Percentiles rank a stretch among this genome's conserved stretches.
Evolutionary conservation across 2,329 filamentous ascomycete genomes (phyloP).

Genomic region (Phyllosticta citriasiana): DNA sequence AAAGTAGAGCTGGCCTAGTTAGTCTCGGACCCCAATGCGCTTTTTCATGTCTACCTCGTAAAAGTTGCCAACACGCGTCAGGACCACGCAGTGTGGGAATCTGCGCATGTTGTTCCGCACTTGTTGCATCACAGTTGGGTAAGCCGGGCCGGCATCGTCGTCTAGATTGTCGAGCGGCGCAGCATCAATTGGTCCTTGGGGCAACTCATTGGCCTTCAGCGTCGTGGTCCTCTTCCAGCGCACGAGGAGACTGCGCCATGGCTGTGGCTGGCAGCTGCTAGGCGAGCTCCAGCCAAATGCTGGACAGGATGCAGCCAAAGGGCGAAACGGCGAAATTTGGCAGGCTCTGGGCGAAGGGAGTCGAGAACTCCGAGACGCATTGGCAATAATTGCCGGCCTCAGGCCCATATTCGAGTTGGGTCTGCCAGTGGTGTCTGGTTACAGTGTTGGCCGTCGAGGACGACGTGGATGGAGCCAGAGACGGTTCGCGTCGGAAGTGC

Average conservation of each 20-base stretch:
- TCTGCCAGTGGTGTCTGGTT: neutral
- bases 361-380: neutral
- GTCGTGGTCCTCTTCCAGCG: slow-evolving; percentile 26
- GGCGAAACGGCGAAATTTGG: neutral
- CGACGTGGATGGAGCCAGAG: neutral
- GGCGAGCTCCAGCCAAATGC: neutral
- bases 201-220: slow-evolving; percentile 34
- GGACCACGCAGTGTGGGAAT: slow-evolving; percentile 79
- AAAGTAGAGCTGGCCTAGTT: slow-evolving; percentile 61
- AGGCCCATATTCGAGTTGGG: neutral
- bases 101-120: slow-evolving; percentile 81
- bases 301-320: neutral
- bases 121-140: slow-evolving; percentile 83
- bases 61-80: slow-evolving; percentile 90
- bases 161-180: slow-evolving; percentile 32
- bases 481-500: neutral
- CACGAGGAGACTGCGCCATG: slow-evolving; percentile 13
- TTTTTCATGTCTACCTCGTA: slow-evolving; percentile 82
- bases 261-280: neutral
- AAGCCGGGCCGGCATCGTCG: slow-evolving; percentile 45
- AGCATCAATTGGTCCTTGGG: slow-evolving; percentile 45
- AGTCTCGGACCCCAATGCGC: neutral
- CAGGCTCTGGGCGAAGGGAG: neutral
- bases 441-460: neutral
- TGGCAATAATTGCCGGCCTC: neutral